Evolutionary conservation across 345 rosid genomes (phyloP), one percentile per base, ranked within the genome.

Genomic region (Syzygium grande): DNA sequence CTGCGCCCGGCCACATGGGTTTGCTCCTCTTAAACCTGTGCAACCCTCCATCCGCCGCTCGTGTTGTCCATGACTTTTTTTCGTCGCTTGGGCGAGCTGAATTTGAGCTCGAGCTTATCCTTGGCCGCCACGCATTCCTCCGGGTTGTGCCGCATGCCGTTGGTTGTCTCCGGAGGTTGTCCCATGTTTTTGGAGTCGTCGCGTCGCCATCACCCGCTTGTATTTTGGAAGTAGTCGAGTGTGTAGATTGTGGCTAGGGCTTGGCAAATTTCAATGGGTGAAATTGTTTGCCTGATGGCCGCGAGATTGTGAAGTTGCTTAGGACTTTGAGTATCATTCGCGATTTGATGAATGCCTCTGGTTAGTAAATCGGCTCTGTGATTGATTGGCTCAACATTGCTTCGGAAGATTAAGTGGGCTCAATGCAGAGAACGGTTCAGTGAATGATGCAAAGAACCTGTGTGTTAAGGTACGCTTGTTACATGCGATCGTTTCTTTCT

Each of bases 11-110:
- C 38, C 38, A 41, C 84, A 87, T 96, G 95, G 99, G 99, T 98
- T 88, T 97, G 98, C 91, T 88, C 97, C 86, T 93, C 97, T 90
- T 97, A 98, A 89, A 93, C 95, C 89, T 86, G 97, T 98, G 94
- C 89, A 88, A 34, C 84, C 46, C 17, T 21, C 56, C 27, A 19
- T 9, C 43, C 79, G 79, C 79, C 22, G 46, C 2, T 22, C 22
- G 61, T n/a, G 46, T 16, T 16, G 22, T 15, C 8, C 78, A 22
- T 22, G 11, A 65, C 78, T 10, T 1, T 38, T 34, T 34, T 34
- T 38, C 11, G 43, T 16, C 41, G 43, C 3, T n/a, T n/a, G n/a
- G n/a, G n/a, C 41, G 46, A 68, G 46, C 79, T 38, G 79, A 10
- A 68, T 30, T 16, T 38, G 79, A 30, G 79, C 46, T 68, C 43